A percentile compares a stretch with the other conserved stretches of the same genome.
Evolutionary conservation across 176 grass and related monocot species (phyloP).

Genomic region (Avena sativa): DNA sequence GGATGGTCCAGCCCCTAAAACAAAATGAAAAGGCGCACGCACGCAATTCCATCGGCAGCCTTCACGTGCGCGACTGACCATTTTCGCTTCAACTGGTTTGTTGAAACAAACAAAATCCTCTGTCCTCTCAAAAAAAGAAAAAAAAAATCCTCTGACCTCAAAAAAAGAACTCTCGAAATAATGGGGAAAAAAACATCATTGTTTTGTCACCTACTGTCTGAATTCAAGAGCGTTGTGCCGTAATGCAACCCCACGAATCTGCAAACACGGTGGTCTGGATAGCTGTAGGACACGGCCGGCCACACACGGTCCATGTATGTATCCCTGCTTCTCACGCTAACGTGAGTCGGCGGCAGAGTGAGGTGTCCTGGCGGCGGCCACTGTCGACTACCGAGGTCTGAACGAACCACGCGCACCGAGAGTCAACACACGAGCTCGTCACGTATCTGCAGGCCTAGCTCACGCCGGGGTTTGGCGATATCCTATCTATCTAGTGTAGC

Average conservation of each 20-base stretch:
- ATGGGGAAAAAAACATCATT: neutral
- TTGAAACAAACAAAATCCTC: neutral
- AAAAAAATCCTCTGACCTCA: neutral
- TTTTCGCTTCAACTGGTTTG: neutral
- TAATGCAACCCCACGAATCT: too few species aligned
- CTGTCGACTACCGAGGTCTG: neutral
- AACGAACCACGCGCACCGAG: neutral
- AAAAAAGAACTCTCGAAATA: too few species aligned
- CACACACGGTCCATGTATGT: neutral
- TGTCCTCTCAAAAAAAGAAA: neutral
- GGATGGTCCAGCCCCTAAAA: neutral
- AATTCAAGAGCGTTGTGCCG: neutral
- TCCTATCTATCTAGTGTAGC: neutral
- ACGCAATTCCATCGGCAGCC: neutral
- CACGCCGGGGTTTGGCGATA: neutral
- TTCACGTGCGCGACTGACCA: neutral
- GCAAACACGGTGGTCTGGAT: neutral
- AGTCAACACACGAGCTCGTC: conserved; percentile 24
- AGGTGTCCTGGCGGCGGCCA: conserved; percentile 10
- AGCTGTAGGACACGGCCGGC: neutral
- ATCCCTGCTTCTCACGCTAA: conserved; percentile 8
- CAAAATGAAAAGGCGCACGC: neutral
- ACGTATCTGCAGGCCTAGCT: neutral
- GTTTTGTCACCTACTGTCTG: neutral
- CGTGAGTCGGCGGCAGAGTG: neutral